Base-by-base conservation (phyloP, 129 eudicot species). In the Centrapalus pauciflorus region DNA sequence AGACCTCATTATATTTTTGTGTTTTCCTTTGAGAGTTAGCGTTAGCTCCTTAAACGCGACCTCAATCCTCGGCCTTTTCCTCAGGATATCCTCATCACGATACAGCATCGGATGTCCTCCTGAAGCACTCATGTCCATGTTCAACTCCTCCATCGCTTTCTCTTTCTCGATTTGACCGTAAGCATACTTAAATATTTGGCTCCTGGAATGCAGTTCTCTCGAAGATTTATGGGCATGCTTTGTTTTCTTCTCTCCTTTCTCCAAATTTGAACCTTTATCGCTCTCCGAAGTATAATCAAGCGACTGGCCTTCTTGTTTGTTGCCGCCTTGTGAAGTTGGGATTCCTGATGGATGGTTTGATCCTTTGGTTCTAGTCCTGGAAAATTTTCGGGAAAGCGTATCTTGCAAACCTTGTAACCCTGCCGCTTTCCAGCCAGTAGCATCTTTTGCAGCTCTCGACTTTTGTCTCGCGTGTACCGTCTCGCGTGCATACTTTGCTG, bases 121-220 rank as follows among this genome's bases (percentile, higher is more conserved):
- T 1, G 95, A 81, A 68, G 80, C 81, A 21, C 88, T 84, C 80
- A 85, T 63, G 72, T 91, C 77, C 81, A 83, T 77, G 34, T 84
- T 84, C 43, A 79, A 72, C 73, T 87, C 78, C 68, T 84, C 87
- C 95, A 85, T 82, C 21, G 99, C 99, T 77, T 94, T 94, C 81
- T 94, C 99, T 76, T 79, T 94, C 82, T 94, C 99, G 7, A 94
- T 84, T 72, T 94, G 99, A 77, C 93, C 93, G 37, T 86, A 94
- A 0, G 99, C 99, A 43, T 94, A 89, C 76, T 84, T 94, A 75
- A 86, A 94, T 52, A 94, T 94, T 38, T 89, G 95, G 67, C 99
- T 94, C 55, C 76, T 72, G 0, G 99, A 81, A 73, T 94, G 96
- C 63, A 94, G 51, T 23, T 94, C 81, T 64, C 84, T 86, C 55